Evolutionary conservation across 140 eudicot species (phyloP), one percentile per base, ranked within the genome.

Genomic region (Erigeron philadelphicus): DNA sequence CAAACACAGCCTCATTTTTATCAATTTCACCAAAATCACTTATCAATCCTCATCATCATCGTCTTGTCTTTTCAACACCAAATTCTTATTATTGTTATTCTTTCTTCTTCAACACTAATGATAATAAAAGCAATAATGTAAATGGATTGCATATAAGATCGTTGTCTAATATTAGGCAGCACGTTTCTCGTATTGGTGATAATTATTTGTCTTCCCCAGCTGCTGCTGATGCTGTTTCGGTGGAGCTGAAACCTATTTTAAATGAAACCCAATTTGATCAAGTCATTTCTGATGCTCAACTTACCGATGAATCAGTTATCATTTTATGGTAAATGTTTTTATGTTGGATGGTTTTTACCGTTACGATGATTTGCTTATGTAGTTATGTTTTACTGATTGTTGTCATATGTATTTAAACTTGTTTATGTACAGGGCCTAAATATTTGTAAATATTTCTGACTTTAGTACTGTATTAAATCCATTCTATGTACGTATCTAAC

Each of bases 241-340:
- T 90, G 40, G 87, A 82, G 46, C 72, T 90, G 41, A 77, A 74
- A 73, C 86, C 84, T 10, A 75, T 87, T 72, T 61, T 75, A 8
- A 78, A 76, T 18, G 95, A 90, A 68, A 41, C 41, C 35, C 89
- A 87, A 68, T 87, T 87, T 70, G 84, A 90, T 87, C 87, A 73
- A 35, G 78, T 87, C n/a, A 23, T 90, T 50, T 63, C 80, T 40
- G 83, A 90, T 44, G 91, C 91, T 43, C 77, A 86, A 72, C 87
- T 73, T 70, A 73, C 71, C 25, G 70, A 82, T 3, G 90, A 87
- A 78, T 71, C 93, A 7, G 71, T 85, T 17, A 75, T 90, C 0
- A 56, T 87, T 70, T 56, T 90, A 63, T 90, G 97, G 95, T 89
- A 81, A 44, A 3, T 31, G 11, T 59, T 19, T 58, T 25, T 23